Percentiles rank a stretch among this genome's conserved stretches.
These are phyloP conservation scores for Neurospora sp. DNA, from an alignment of 495 filamentous ascomycete genomes.

Conservation along the genomic window DNA sequence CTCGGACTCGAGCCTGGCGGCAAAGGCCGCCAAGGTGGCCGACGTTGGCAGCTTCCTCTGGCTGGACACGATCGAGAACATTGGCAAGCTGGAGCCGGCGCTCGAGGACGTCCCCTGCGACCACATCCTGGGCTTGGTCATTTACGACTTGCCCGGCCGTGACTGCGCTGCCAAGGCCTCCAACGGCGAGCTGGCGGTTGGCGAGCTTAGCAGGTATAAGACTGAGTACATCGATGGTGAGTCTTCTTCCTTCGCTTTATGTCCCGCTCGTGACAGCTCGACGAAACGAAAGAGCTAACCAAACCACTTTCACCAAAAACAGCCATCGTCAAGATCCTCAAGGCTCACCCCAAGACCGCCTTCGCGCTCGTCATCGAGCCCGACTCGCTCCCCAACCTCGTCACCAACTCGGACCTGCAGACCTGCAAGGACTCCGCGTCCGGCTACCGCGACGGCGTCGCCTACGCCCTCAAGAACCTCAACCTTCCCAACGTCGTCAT, in stretches of 20 bases:
- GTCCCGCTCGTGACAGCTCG: too few relatives aligned
- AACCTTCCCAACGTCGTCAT: slow-evolving; percentile 70
- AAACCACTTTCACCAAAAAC: slow-evolving; percentile 13
- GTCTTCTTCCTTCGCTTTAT: slow-evolving; percentile 3
- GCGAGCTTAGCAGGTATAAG: slow-evolving; percentile 56
- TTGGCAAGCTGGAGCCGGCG: slow-evolving; percentile 46
- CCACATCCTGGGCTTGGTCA: slow-evolving; percentile 53
- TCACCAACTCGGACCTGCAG: slow-evolving; percentile 57
- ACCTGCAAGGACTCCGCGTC: slow-evolving; percentile 53
- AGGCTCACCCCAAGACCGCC: slow-evolving; percentile 43
- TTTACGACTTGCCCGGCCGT: slow-evolving; percentile 69
- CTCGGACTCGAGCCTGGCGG: slow-evolving; percentile 25
- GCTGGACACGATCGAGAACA: slow-evolving; percentile 54
- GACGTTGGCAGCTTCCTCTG: slow-evolving; percentile 60
- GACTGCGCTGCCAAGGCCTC: slow-evolving; percentile 69
- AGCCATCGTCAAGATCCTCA: slow-evolving; percentile 47
- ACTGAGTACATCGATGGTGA: slow-evolving; percentile 56
- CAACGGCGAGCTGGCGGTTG: slow-evolving; percentile 63
- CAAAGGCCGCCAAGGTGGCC: slow-evolving; percentile 43
- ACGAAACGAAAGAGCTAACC: slow-evolving; percentile 12
- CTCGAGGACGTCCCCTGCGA: slow-evolving; percentile 44
- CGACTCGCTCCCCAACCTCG: slow-evolving; percentile 69
- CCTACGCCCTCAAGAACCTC: slow-evolving; percentile 60
- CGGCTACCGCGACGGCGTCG: slow-evolving; percentile 58
- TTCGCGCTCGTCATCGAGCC: slow-evolving; percentile 56